These are phyloP conservation scores for Imleria badia DNA, from an alignment of 768 basidiomycete species.

Conservation along the genomic window DNA sequence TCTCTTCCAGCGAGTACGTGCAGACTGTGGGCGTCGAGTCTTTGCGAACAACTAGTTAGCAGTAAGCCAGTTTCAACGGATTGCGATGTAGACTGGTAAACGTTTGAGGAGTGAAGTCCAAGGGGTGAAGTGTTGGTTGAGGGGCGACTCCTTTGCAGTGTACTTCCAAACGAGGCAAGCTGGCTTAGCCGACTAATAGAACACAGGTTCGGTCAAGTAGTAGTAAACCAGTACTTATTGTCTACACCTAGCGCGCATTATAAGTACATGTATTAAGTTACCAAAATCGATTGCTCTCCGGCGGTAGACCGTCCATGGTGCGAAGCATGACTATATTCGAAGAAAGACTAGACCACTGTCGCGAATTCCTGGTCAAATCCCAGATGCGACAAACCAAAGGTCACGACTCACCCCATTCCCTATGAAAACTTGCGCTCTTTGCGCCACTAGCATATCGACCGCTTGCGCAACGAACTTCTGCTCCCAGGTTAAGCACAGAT, in stretches of 20 bases:
- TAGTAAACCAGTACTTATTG: too few relatives aligned
- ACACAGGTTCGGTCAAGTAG: too few relatives aligned
- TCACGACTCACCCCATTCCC: slow-evolving; percentile 47
- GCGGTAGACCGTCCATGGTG: slow-evolving; percentile 24
- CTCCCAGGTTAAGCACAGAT: slow-evolving; percentile 41
- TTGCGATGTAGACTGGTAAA: slow-evolving; percentile 1
- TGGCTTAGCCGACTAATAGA: too few relatives aligned
- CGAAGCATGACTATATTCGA: slow-evolving; percentile 42
- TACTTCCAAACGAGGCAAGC: slow-evolving; percentile 18
- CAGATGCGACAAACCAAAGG: neutral
- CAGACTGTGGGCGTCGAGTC: neutral
- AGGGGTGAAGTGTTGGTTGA: slow-evolving; percentile 3
- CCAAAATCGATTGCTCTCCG: slow-evolving; percentile 37
- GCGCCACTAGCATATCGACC: slow-evolving; percentile 50
- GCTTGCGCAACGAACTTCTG: slow-evolving; percentile 45
- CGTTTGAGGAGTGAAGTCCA: neutral
- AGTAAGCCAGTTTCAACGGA: slow-evolving; percentile 4
- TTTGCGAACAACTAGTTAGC: neutral
- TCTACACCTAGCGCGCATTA: neutral
- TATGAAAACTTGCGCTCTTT: slow-evolving; percentile 46
- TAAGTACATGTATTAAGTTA: slow-evolving; percentile 3
- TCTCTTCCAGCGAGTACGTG: neutral
- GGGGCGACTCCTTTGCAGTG: slow-evolving; percentile 13
- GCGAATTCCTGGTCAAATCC: neutral
- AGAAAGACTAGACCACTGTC: slow-evolving; percentile 41